Conservation (phyloP, 164 flowering plant species). For the Santalum album region DNA sequence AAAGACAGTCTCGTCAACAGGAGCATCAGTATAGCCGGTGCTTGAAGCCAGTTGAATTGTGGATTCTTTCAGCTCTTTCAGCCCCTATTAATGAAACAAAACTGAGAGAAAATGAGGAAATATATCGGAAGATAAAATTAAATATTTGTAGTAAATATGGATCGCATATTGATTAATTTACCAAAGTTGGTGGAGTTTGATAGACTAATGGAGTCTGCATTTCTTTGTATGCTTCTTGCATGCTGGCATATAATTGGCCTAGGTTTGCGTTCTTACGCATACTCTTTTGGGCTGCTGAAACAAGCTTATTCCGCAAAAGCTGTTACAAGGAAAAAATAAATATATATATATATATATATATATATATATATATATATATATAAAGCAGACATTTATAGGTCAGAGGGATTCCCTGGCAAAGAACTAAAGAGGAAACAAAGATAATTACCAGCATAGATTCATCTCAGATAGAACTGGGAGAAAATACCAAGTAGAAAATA, state of each 20-base stretch:
- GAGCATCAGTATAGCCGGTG: conserved; percentile 69
- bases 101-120: not conserved
- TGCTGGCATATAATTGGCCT: conserved; percentile 67
- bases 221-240: conserved; percentile 82
- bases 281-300: conserved; percentile 69
- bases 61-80: conserved; percentile 82
- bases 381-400: no score
- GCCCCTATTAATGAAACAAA: conserved; percentile 43
- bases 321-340: conserved; percentile 21
- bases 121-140: not conserved
- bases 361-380: no score
- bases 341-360: no score
- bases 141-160: not conserved
- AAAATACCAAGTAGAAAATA: no score
- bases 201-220: conserved; percentile 92
- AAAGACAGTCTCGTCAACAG: conserved; percentile 78
- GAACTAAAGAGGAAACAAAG: no score
- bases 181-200: conserved; percentile 65
- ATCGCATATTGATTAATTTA: conserved; percentile 16
- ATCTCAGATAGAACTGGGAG: no score
- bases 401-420: no score
- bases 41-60: conserved; percentile 68
- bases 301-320: conserved; percentile 83
- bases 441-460: no score
- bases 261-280: conserved; percentile 61